Base-by-base conservation (phyloP, 2,329 filamentous ascomycete species). In the Pezicula carpinea region DNA sequence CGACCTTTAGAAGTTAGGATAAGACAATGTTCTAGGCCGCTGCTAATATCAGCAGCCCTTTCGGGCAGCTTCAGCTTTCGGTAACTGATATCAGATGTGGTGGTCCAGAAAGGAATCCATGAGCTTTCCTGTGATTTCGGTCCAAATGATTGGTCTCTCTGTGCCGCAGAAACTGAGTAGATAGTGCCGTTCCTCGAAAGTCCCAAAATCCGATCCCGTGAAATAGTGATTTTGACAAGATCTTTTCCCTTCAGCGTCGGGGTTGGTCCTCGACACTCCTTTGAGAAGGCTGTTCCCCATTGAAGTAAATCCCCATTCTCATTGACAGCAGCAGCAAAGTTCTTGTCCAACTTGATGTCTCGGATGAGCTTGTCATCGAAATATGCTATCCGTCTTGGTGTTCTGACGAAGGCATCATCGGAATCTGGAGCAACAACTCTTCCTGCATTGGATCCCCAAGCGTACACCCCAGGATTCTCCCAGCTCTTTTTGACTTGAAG, bases 251-350 rank as follows among this genome's bases (percentile, higher is more conserved):
- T 82, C 45, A 99, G 69, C 1, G 92, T 96, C 41, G 76, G 71
- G 1, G 75, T 75, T 0, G 92, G 93, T 23, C 74, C 70, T 8
- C 73, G 77, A 23, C 80, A 72, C 4, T 80, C 74, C 46, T 78
- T 74, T 6, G 85, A 85, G 63, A 85, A 96, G 3, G 76, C 88
- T 3, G 76, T 75, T 1, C 93, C 93, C 93, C 93, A 99, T 69
- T 97, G 91, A 11, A 96, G 74, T 38, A 99, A 66, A 63, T 97
- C 87, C 4, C 93, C 93, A 52, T 85, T 83, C 64, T 96, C 91
- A 4, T 84, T 85, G 34, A 97, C 84, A 8, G 93, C 93, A 4
- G 83, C 92, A 7, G 89, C 93, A 63, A 95, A 91, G 34, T 81
- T 80, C 45, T 81, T 77, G 49, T 90, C 88, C 42, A 97, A 70